Conservation (phyloP, 331 rosid genomes). For the Telfairia occidentalis region DNA sequence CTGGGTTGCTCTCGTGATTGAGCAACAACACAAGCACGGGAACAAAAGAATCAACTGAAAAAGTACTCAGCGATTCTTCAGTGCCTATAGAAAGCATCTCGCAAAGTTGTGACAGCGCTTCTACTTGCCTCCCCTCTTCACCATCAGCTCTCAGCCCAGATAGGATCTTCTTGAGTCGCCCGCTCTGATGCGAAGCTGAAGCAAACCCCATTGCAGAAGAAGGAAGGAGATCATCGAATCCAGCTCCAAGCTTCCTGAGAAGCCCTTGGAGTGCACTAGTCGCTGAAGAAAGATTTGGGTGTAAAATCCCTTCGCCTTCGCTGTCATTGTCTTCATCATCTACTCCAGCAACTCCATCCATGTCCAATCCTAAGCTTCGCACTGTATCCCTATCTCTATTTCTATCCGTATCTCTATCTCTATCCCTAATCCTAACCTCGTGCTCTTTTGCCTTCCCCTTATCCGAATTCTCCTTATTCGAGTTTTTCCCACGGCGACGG, state of each 20-base stretch:
- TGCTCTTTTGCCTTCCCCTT: constrained; percentile 83
- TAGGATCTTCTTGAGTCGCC: constrained; percentile 71
- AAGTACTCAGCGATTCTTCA: constrained; percentile 79
- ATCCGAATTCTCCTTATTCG: constrained; percentile 48
- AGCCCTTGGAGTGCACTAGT: constrained; percentile 93
- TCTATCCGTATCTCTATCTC: constrained; percentile 24
- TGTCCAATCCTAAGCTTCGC: constrained; percentile 47
- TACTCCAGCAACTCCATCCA: constrained; percentile 39
- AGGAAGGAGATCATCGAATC: constrained; percentile 76
- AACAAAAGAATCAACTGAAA: constrained; percentile 77
- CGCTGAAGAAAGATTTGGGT: constrained; percentile 71
- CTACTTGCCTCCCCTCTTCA: constrained; percentile 87
- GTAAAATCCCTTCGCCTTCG: constrained; percentile 58
- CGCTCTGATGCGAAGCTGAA: constrained; percentile 70
- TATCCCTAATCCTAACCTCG: constrained; percentile 43
- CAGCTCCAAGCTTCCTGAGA: constrained; percentile 81
- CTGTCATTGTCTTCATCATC: constrained; percentile 75
- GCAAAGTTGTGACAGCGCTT: constrained; percentile 80
- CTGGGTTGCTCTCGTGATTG: constrained; percentile 87
- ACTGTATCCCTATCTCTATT: constrained; percentile 40
- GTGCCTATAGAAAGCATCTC: constrained; percentile 93
- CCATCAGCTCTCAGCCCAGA: constrained; percentile 77
- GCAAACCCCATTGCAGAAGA: constrained; percentile 62
- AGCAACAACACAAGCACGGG: constrained; percentile 88
- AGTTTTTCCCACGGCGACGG: constrained; percentile 52